phyloP scores from a whole-genome alignment of 2,329 filamentous ascomycete species.

The Penicillium griseofulvum region DNA sequence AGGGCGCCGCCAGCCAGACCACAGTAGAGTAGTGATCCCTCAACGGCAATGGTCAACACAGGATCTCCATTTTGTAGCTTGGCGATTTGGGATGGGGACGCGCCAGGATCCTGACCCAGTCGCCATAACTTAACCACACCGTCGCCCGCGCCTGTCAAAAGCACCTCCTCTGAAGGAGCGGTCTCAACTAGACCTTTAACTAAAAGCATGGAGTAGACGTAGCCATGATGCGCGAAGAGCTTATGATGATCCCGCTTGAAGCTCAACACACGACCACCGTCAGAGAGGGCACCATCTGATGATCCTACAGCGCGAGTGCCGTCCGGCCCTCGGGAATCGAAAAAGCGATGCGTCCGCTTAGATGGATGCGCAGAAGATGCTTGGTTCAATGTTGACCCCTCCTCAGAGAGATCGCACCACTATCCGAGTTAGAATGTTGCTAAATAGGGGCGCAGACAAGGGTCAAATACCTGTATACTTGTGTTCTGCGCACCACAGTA shows the following conservation, averaged over 20 bases:
- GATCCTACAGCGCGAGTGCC: slow-evolving; percentile 75
- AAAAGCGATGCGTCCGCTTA: slow-evolving; percentile 80
- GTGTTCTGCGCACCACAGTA: slow-evolving; percentile 95
- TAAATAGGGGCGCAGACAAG: neutral
- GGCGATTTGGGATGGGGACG: slow-evolving; percentile 68
- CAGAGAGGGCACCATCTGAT: slow-evolving; percentile 49
- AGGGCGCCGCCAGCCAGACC: slow-evolving; percentile 84
- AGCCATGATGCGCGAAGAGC: slow-evolving; percentile 92
- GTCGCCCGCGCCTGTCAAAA: slow-evolving; percentile 90
- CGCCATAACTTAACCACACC: slow-evolving; percentile 94
- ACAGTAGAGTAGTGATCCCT: slow-evolving; percentile 89
- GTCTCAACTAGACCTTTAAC: slow-evolving; percentile 70
- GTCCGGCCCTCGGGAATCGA: slow-evolving; percentile 83
- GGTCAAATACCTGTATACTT: slow-evolving; percentile 65
- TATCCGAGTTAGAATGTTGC: slow-evolving; percentile 29
- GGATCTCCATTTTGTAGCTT: slow-evolving; percentile 62
- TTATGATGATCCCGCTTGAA: slow-evolving; percentile 76
- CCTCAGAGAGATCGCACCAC: slow-evolving; percentile 73
- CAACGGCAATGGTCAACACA: slow-evolving; percentile 75
- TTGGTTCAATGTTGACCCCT: slow-evolving; percentile 61
- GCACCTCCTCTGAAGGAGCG: slow-evolving; percentile 65
- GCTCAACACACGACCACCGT: slow-evolving; percentile 68
- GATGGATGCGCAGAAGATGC: slow-evolving; percentile 70
- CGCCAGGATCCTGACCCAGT: slow-evolving; percentile 58
- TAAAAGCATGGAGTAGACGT: slow-evolving; percentile 94